phyloP scores from a whole-genome alignment of 2,329 filamentous ascomycete genomes.

The Colletotrichum liaoningense region DNA sequence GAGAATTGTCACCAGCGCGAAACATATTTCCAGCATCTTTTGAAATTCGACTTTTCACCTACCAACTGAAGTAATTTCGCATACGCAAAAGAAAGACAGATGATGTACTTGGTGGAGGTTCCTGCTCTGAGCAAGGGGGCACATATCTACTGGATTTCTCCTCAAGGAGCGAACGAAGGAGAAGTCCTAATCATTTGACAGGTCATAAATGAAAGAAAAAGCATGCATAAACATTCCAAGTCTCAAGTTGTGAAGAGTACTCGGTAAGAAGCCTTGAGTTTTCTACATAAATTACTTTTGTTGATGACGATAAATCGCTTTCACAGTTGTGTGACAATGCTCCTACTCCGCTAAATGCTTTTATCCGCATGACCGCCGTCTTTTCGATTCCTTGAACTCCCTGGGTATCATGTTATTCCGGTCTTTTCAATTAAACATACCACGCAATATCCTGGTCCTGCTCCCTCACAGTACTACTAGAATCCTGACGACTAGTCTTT shows the following conservation, averaged over 20 bases:
- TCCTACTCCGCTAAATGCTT: background rate
- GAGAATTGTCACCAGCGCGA: too few species aligned
- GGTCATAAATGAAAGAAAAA: too few species aligned
- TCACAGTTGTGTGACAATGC: background rate
- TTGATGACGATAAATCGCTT: background rate
- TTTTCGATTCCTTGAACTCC: conserved; percentile 9
- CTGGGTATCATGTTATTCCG: conserved; percentile 19
- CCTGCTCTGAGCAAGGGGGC: too few species aligned
- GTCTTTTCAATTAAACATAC: conserved; percentile 15
- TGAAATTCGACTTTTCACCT: too few species aligned
- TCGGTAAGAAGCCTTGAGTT: background rate
- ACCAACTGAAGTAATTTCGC: too few species aligned
- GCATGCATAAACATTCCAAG: too few species aligned
- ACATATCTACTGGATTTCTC: too few species aligned
- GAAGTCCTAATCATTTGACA: too few species aligned
- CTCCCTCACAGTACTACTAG: background rate
- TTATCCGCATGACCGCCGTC: background rate
- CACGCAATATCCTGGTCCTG: conserved; percentile 8
- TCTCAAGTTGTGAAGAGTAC: background rate
- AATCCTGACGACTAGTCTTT: background rate
- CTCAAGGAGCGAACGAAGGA: too few species aligned
- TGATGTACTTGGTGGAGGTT: too few species aligned
- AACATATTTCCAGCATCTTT: too few species aligned
- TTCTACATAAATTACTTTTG: background rate
- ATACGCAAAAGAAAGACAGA: too few species aligned